Conservation (phyloP, 208 protist species). For the Wallacemonas sp. region DNA sequence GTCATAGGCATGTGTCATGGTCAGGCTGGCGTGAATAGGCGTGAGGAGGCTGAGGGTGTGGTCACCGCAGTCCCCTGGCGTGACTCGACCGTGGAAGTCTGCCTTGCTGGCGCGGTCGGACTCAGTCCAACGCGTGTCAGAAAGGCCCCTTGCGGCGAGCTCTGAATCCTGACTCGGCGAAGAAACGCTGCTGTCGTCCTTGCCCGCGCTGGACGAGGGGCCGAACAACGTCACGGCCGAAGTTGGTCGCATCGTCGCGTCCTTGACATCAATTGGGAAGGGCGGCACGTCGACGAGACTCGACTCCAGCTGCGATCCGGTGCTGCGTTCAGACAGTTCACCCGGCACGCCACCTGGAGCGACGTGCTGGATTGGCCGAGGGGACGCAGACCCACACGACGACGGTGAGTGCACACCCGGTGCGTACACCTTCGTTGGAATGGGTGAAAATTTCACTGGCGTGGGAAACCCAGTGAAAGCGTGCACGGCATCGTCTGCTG, state of each 20-base stretch:
- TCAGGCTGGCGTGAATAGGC: not conserved
- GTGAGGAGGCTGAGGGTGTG: not conserved
- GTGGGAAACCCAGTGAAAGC: slow-evolving; percentile 50
- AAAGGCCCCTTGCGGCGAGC: too few species aligned
- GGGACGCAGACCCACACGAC: not conserved
- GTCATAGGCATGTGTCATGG: not conserved
- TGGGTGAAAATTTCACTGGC: slow-evolving; percentile 54
- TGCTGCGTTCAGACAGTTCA: too few species aligned
- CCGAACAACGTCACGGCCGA: slow-evolving; percentile 1
- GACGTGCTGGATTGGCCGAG: not conserved
- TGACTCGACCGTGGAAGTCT: not conserved
- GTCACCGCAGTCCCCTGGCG: not conserved
- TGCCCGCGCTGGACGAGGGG: not conserved
- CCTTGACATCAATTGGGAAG: too few species aligned
- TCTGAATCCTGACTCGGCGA: too few species aligned
- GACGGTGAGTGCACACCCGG: not conserved
- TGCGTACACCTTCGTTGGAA: slow-evolving; percentile 39
- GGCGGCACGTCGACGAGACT: too few species aligned
- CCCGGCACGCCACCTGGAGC: not conserved
- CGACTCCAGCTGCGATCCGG: too few species aligned
- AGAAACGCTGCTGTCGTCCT: not conserved
- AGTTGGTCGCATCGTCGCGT: not conserved
- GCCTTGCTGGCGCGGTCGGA: not conserved
- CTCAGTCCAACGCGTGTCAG: too few species aligned
- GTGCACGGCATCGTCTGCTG: slow-evolving; percentile 4